Base-by-base conservation (phyloP, 805 yeast species). In the Candida wancherniae region DNA sequence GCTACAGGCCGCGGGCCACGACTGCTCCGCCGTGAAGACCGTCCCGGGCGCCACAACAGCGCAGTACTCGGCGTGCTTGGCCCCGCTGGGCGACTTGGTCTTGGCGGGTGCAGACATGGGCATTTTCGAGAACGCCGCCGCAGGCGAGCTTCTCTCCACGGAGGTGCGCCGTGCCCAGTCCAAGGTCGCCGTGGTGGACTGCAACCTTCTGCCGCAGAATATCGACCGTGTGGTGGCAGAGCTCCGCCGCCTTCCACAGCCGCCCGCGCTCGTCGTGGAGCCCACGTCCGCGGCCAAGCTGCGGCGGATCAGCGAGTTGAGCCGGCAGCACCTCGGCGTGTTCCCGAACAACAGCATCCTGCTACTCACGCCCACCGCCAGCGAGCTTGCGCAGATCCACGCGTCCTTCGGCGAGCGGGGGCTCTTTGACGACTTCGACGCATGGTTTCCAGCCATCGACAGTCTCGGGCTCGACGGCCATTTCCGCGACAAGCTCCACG, bases 21-120 rank as follows among this genome's bases (percentile, higher is more conserved):
- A 64, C 22, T 37, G 45, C 1, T 45, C 63, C 0, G 83, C 80
- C 0, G 47, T 78, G 3, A 39, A 52, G 9, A 47, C 52, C 1
- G 34, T 45, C 8, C 29, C 39, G 7, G 38, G 34, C 5, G 17
- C 20, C 4, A 34, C 40, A 11, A 80, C 94, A 0, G 85, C 92
- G 0, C 84, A 82, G 45, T 87, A 87, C 47, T 69, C 75, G 5
- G 80, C 94, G 1, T 67, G 77, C 35, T 88, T 85, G 45, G 73
- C 72, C 34, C 40, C 45, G 0, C 49, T 57, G 5, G 95, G 95
- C 1, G 78, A 70, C 3, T 61, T 87, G 27, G 51, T 82, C 3
- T 62, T 84, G 11, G 94, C 95, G 0, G 75, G 85, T 48, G 90
- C 94, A 4, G 95, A 84, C 48, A 86, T 87, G 95, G 63, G 64